Evolutionary conservation across 2,329 filamentous ascomycete species (phyloP), one percentile per base, ranked within the genome.

Genomic region (Exophiala sideris): DNA sequence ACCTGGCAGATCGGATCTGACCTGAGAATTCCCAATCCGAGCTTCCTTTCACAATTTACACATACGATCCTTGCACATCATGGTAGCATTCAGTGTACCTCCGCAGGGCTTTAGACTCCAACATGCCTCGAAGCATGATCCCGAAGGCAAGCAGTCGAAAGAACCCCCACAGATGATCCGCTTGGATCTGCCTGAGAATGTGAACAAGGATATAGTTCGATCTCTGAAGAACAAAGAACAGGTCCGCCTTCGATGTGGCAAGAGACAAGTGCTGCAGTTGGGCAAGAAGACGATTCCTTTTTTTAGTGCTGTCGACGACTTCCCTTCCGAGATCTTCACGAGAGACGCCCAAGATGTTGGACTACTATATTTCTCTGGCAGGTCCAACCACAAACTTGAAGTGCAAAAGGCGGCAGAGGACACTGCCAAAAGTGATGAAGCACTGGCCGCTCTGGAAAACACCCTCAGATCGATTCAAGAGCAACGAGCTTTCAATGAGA

Each of bases 401-500:
- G 76, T 82, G 34, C 74, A 79, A 63, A 78, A 79, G 68, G 77
- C 77, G 36, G 74, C 79, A 66, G 73, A 79, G 65, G 78, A 74
- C 34, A 80, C 77, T 40, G 77, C 78, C 24, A 79, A 78, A 57
- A 77, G 77, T 36, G 83, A 86, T 66, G 77, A 79, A 56, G 83
- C 83, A 24, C 68, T 85, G 67, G 80, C 80, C 49, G 77, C 76
- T 36, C 72, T 86, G 50, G 78, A 83, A 67, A 80, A 75, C 66
- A 83, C 75, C 63, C 73, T 86, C 66, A 82, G 77, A 56, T 78
- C 79, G 18, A 76, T 81, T 48, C 75, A 83, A 64, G 75, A 83
- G 64, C 76, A 82, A 60, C 84, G 83, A 68, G 77, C 83, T 67
- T 81, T 81, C 35, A 82, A 81, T 66, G 79, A 79, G 72, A 73